These are phyloP conservation scores for Obba rivulosa DNA, from an alignment of 768 basidiomycete species.

Conservation along the genomic window DNA sequence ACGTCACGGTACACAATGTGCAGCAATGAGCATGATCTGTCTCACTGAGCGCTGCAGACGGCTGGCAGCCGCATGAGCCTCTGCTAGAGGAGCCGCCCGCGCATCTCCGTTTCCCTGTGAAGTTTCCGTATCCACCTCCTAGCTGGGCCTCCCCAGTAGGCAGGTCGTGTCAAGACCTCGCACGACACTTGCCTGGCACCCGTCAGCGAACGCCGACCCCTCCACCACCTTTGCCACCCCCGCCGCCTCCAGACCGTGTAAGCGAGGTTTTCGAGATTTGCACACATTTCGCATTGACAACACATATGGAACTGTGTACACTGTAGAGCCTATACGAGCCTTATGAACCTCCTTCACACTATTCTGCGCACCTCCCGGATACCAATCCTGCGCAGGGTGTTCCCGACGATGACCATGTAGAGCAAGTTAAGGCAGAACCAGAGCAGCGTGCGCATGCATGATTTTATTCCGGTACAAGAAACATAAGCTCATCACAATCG, in stretches of 20 bases:
- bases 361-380: background rate
- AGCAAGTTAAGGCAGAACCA: background rate
- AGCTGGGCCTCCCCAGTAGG: slow-evolving; percentile 13
- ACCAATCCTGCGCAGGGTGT: background rate
- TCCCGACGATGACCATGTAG: slow-evolving; percentile 2
- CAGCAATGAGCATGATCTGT: background rate
- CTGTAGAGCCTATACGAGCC: slow-evolving; percentile 12
- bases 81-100: slow-evolving; percentile 11
- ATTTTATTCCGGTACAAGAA: background rate
- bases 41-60: slow-evolving; percentile 9
- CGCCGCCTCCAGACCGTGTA: background rate
- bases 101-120: slow-evolving; percentile 10
- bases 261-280: slow-evolving; percentile 1
- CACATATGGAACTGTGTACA: background rate
- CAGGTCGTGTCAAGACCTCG: slow-evolving; percentile 12
- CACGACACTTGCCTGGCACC: slow-evolving; percentile 11
- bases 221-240: slow-evolving; percentile 1
- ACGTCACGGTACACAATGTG: slow-evolving; percentile 2
- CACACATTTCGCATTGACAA: background rate
- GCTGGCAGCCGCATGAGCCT: slow-evolving; percentile 14
- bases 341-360: slow-evolving; percentile 10
- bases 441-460: background rate
- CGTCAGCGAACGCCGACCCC: slow-evolving; percentile 12
- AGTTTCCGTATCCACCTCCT: slow-evolving; percentile 18
- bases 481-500: no score